Base-by-base conservation (phyloP, 2,329 filamentous ascomycete species). In the Huntiella abstrusa region DNA sequence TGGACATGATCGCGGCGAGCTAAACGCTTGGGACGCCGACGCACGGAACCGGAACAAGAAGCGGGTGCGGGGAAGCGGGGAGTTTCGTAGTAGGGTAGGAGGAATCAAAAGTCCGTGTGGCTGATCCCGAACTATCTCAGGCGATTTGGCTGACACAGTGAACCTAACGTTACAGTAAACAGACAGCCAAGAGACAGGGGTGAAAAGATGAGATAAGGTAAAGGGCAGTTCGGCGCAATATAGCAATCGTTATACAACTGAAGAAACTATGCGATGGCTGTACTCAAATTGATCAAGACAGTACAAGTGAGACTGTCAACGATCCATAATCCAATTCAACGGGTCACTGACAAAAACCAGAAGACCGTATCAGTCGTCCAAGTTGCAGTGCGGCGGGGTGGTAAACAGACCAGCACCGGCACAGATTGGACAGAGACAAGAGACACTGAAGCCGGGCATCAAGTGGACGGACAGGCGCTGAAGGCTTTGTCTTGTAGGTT, bases 291-390 rank as follows among this genome's bases (percentile, higher is more conserved):
- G 39, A 36, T 49, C 41, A 39, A 36, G 34, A 45, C 36, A 47
- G 45, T 38, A 44, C 34, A 47, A 49, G 44, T 28, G 44, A 41
- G 46, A 41, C 41, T 44, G 48, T 41, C 33, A 45, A 47, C 41
- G 46, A 49, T 49, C 48, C 48, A 49, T 49, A 49, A 49, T 49
- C 48, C 36, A 47, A 13, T 28, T 10, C 22, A 10, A 28, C 6
- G 8, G 22, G 22, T 28, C 22, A 28, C 22, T 28, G 22, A 28
- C 22, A 28, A 28, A 28, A 28, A 28, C 22, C 22, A 28, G 22
- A 28, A 28, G 22, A 28, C 22, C 22, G 22, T 28, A 28, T 28
- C 8, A 28, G 22, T 28, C 22, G 22, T 28, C 22, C 22, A 28
- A 28, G 22, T 28, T 28, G 45, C 40, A 34, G 41, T 16, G 39